A percentile compares a stretch with the other conserved stretches of the same genome.
Conservation (phyloP, 202 grass and related monocot species). For the Schoenoplectus triqueter region DNA sequence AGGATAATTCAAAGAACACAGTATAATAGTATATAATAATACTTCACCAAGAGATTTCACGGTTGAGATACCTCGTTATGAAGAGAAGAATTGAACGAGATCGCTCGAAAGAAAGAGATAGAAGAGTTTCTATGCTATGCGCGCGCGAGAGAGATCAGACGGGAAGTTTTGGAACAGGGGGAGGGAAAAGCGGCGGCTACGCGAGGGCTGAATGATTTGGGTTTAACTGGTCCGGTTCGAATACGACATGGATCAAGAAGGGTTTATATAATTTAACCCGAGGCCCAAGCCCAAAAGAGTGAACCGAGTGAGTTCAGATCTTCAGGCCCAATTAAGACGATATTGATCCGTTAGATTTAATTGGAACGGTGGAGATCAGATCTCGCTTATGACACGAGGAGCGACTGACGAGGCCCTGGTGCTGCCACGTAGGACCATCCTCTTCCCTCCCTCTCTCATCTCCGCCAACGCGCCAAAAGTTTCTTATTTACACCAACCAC, state of each 20-base stretch:
- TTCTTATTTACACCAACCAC: too few species aligned
- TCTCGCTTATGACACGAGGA: not conserved
- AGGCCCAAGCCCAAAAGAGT: not conserved
- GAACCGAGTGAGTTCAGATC: not conserved
- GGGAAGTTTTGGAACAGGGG: not conserved
- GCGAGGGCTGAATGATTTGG: not conserved
- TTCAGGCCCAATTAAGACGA: not conserved
- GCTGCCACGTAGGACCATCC: slow-evolving; percentile 28
- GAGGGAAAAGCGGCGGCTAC: not conserved
- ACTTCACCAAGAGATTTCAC: not conserved
- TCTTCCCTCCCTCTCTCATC: not conserved
- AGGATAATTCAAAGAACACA: not conserved
- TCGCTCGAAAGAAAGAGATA: not conserved
- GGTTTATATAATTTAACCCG: not conserved
- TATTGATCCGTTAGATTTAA: not conserved
- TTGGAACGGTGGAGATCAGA: not conserved
- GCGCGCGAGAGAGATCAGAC: not conserved
- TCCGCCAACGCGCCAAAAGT: not conserved
- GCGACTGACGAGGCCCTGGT: not conserved
- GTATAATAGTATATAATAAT: not conserved
- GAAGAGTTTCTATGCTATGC: not conserved
- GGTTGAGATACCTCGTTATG: not conserved
- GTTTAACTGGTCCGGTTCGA: not conserved
- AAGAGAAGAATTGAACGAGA: not conserved
- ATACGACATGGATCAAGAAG: not conserved